These are phyloP conservation scores for Centaurea solstitialis DNA, from an alignment of 129 eudicot species.

Conservation along the genomic window DNA sequence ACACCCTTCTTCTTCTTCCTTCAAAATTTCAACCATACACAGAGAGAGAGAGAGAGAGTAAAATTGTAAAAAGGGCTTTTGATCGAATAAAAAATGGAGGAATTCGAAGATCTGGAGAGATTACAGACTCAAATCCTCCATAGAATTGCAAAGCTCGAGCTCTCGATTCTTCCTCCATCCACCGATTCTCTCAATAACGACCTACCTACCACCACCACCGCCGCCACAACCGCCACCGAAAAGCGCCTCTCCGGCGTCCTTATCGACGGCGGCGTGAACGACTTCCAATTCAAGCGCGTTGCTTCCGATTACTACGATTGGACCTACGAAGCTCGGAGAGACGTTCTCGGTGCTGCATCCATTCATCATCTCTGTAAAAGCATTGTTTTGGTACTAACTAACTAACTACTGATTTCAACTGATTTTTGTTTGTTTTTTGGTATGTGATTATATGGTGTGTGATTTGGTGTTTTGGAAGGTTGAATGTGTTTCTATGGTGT, in stretches of 20 bases:
- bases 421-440: background rate
- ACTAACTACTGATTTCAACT: background rate
- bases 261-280: conserved; percentile 46
- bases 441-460: background rate
- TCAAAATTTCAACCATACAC: conserved; percentile 5
- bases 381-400: conserved; percentile 77
- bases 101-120: conserved; percentile 58
- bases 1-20: background rate
- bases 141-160: conserved; percentile 72
- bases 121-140: conserved; percentile 63
- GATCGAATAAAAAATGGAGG: conserved; percentile 36
- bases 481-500: background rate
- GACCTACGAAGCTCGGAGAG: conserved; percentile 72
- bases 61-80: too few relatives aligned
- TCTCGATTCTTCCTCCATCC: conserved; percentile 35
- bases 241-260: conserved; percentile 78
- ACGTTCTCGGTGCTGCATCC: conserved; percentile 74
- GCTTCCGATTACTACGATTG: conserved; percentile 86
- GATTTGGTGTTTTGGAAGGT: background rate
- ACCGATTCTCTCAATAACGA: conserved; percentile 18
- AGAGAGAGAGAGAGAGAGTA: too few relatives aligned
- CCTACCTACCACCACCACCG: conserved; percentile 38
- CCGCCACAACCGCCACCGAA: conserved; percentile 59
- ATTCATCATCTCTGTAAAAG: conserved; percentile 95
- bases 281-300: conserved; percentile 75